phyloP scores from a whole-genome alignment of 805 yeast genomes.

The Saccharomycopsis babjevae region DNA sequence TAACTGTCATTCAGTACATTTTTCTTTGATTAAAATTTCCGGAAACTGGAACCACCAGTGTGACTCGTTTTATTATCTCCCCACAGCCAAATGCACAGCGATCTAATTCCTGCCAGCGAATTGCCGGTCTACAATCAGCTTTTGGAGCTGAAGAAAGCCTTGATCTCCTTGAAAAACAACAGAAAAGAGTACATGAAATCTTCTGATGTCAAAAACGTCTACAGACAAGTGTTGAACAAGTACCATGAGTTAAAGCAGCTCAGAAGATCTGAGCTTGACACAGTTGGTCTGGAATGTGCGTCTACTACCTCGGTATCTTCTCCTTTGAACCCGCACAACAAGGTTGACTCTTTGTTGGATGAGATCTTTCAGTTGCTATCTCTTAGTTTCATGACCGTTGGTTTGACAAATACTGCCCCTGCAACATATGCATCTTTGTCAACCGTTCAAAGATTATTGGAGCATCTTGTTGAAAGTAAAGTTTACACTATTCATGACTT shows the following conservation, averaged over 20 bases:
- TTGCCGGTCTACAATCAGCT: slow-evolving; percentile 30
- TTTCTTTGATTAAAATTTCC: too few relatives aligned
- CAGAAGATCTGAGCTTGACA: slow-evolving; percentile 25
- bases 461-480: slow-evolving; percentile 70
- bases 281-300: slow-evolving; percentile 2
- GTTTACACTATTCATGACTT: slow-evolving; percentile 81
- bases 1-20: too few relatives aligned
- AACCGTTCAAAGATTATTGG: slow-evolving; percentile 75
- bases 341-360: slow-evolving; percentile 68
- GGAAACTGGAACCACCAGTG: too few relatives aligned
- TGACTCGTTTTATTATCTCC: too few relatives aligned
- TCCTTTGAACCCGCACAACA: slow-evolving; percentile 24
- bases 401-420: slow-evolving; percentile 81
- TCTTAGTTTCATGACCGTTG: slow-evolving; percentile 83
- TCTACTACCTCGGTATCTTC: neutral
- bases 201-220: slow-evolving; percentile 51
- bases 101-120: slow-evolving; percentile 27
- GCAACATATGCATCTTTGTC: slow-evolving; percentile 86
- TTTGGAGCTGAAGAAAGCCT: slow-evolving; percentile 31
- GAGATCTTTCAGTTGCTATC: slow-evolving; percentile 85
- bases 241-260: slow-evolving; percentile 44
- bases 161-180: slow-evolving; percentile 48
- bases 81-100: slow-evolving; percentile 11
- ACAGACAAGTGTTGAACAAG: slow-evolving; percentile 44
- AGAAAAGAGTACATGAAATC: slow-evolving; percentile 56